Evolutionary conservation across 805 yeast species (phyloP), one percentile per base, ranked within the genome.

Genomic region (Saturnispora saitoi): DNA sequence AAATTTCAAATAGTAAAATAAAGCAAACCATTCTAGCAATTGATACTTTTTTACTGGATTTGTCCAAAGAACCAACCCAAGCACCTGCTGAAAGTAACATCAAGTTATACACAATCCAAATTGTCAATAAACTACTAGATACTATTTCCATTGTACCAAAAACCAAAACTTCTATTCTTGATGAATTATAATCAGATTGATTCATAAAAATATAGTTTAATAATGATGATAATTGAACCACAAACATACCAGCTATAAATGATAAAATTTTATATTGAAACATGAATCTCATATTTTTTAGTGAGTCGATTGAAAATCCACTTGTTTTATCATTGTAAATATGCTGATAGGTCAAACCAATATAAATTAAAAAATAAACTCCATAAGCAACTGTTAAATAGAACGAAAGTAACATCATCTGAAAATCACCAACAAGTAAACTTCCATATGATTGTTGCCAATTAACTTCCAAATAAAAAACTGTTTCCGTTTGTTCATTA

Each of bases 361-460:
- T 53, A 48, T 55, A 61, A 11, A 44, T 8, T 1, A 46, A 34
- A 9, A 56, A 50, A 19, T 54, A 44, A 1, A 48, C 8, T 8
- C 51, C n/a, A 48, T 65, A 64, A n/a, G 53, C 26, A 4, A 57
- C 6, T 14, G 56, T 32, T 49, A 65, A 48, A n/a, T 48, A 32
- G 20, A 61, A 50, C 20, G 58, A 53, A 20, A 58, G 41, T 38
- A 57, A 59, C 42, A 65, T 39, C 40, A 55, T 54, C 26, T 54
- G 53, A 42, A 60, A 65, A 42, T 65, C 69, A 9, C 58, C 55
- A 4, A 57, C 58, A n/a, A 60, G 40, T 32, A 65, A 52, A 32
- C 51, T 45, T 30, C 69, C 69, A 49, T 53, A 63, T 6, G 63
- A 52, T 49, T 65, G 69, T n/a, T 49, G 53, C 69, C 69, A 65